phyloP scores from a whole-genome alignment of 768 basidiomycete genomes.

The Porphyrellus cyaneotinctus region DNA sequence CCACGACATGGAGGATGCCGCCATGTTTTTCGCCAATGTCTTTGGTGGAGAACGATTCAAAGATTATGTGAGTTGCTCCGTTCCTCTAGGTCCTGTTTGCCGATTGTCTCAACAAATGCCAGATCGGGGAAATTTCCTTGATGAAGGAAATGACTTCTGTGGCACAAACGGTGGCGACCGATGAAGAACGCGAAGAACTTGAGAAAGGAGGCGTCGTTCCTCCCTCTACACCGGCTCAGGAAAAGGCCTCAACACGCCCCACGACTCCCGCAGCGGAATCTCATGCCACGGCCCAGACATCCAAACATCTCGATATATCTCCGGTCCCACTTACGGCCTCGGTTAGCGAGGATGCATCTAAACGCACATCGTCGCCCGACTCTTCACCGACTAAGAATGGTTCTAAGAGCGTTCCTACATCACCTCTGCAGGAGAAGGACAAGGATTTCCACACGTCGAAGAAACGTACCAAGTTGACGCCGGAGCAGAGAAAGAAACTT shows the following conservation, averaged over 20 bases:
- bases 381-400: slow-evolving; percentile 18
- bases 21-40: slow-evolving; percentile 91
- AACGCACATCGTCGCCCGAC: slow-evolving; percentile 11
- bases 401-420: slow-evolving; percentile 22
- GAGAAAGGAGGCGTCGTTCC: slow-evolving; percentile 59
- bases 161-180: slow-evolving; percentile 83
- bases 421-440: slow-evolving; percentile 34
- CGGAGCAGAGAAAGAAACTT: slow-evolving; percentile 84
- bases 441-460: slow-evolving; percentile 33
- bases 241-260: slow-evolving; percentile 14
- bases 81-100: not conserved
- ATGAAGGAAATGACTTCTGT: slow-evolving; percentile 92
- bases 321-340: slow-evolving; percentile 18
- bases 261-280: slow-evolving; percentile 15
- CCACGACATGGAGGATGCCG: slow-evolving; percentile 86
- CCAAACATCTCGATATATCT: slow-evolving; percentile 12
- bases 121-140: slow-evolving; percentile 96
- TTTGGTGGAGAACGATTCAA: slow-evolving; percentile 92
- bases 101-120: slow-evolving; percentile 4
- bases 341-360: slow-evolving; percentile 18
- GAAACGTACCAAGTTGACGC: slow-evolving; percentile 53
- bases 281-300: slow-evolving; percentile 3
- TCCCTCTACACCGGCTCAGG: slow-evolving; percentile 16
- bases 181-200: slow-evolving; percentile 88
- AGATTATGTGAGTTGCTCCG: slow-evolving; percentile 66